phyloP scores from a whole-genome alignment of 2,329 filamentous ascomycete species.

The Aspergillus carbonarius region DNA sequence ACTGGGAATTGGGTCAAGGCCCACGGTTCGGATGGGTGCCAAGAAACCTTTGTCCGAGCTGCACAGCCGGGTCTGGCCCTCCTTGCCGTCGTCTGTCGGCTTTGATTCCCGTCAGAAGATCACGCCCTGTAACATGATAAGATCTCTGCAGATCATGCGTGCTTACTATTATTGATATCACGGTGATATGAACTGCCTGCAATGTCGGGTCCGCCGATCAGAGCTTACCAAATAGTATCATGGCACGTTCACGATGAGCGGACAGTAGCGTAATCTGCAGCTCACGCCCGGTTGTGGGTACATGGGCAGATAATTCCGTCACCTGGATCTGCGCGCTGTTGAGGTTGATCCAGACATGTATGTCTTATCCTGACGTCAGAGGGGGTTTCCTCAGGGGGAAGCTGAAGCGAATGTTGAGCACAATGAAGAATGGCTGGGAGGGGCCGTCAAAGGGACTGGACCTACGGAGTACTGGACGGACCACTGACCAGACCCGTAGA shows the following conservation, averaged over 20 bases:
- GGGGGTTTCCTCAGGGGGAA: not conserved
- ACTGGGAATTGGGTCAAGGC: not conserved
- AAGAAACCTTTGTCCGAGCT: not conserved
- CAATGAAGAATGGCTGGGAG: not conserved
- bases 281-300: not conserved
- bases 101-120: not conserved
- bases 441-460: not conserved
- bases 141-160: not conserved
- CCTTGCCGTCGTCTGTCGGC: not conserved
- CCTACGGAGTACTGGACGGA: too few species aligned
- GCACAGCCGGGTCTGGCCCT: not conserved
- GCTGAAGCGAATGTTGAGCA: not conserved
- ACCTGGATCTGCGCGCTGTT: not conserved
- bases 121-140: not conserved
- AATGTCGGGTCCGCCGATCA: not conserved
- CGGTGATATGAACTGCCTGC: not conserved
- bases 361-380: conserved; percentile 10
- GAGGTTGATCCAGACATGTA: conserved; percentile 4
- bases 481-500: not conserved
- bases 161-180: not conserved
- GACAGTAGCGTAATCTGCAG: not conserved
- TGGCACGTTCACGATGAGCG: not conserved
- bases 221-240: not conserved
- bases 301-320: not conserved
- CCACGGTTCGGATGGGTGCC: not conserved